Evolutionary conservation across 768 basidiomycete genomes (phyloP).

Genomic region (Phaffia australis): DNA sequence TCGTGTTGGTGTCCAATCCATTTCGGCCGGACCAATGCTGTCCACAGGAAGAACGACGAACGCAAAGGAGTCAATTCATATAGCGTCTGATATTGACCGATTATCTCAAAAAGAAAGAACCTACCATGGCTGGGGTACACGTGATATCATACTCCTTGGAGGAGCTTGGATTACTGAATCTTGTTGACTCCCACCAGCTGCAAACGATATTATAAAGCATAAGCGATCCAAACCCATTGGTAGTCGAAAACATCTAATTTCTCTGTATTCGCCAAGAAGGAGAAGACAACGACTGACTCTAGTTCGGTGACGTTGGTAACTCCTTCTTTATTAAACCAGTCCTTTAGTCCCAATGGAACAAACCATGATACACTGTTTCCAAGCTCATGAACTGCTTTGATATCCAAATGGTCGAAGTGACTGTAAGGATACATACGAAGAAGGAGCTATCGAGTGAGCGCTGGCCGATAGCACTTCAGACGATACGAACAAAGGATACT

Average conservation of each 20-base stretch:
- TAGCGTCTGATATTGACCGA: neutral
- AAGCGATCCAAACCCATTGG: neutral
- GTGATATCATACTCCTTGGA: slow-evolving; percentile 30
- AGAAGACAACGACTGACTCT: slow-evolving; percentile 30
- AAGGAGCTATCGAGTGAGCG: neutral
- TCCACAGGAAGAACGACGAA: neutral
- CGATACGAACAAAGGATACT: slow-evolving; percentile 7
- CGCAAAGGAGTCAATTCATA: too few relatives aligned
- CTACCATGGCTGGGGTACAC: slow-evolving; percentile 33
- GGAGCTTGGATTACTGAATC: slow-evolving; percentile 21
- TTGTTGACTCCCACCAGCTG: slow-evolving; percentile 38
- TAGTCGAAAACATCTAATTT: neutral
- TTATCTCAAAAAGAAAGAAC: slow-evolving; percentile 13
- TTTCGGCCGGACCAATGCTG: slow-evolving; percentile 35
- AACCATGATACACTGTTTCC: slow-evolving; percentile 37
- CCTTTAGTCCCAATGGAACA: slow-evolving; percentile 35
- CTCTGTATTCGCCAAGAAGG: neutral
- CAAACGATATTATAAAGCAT: neutral
- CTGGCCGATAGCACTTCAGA: neutral
- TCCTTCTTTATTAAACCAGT: slow-evolving; percentile 32
- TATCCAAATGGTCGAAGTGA: slow-evolving; percentile 39
- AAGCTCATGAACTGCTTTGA: slow-evolving; percentile 32
- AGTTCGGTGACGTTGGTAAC: slow-evolving; percentile 33
- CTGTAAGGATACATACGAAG: slow-evolving; percentile 18
- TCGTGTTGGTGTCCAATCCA: slow-evolving; percentile 36